Percentiles rank a stretch among this genome's conserved stretches.
phyloP scores from a whole-genome alignment of 2,329 filamentous ascomycete genomes.

The Exophiala sideris region DNA sequence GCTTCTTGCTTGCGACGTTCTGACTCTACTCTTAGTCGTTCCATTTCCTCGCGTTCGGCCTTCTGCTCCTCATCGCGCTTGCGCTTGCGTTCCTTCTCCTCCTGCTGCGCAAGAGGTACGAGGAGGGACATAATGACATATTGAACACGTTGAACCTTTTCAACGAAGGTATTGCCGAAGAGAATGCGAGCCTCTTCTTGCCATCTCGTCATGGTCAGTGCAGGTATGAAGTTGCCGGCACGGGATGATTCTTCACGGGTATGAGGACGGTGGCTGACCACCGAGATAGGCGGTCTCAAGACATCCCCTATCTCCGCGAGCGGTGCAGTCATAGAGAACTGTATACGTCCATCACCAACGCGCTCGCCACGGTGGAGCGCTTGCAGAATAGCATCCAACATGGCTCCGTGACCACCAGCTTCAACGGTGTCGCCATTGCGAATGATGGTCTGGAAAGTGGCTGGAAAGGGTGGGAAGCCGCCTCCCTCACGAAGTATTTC shows the following conservation, averaged over 20 bases:
- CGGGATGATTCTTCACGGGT: conserved; percentile 55
- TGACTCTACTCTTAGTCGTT: conserved; percentile 65
- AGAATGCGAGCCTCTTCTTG: conserved; percentile 85
- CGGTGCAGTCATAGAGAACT: conserved; percentile 44
- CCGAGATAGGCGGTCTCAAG: conserved; percentile 41
- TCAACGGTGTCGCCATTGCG: conserved; percentile 9
- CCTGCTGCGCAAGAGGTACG: conserved; percentile 78
- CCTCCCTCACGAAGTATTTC: conserved; percentile 5
- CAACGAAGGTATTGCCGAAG: conserved; percentile 66
- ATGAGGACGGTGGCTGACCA: conserved; percentile 50
- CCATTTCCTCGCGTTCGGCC: conserved; percentile 59
- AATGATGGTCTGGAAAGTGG: conserved; percentile 16
- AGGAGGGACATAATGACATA: conserved; percentile 69
- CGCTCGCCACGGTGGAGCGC: conserved; percentile 49
- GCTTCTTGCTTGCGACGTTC: conserved; percentile 67
- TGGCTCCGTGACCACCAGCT: conserved; percentile 32
- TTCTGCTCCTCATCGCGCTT: conserved; percentile 57
- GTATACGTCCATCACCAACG: conserved; percentile 50
- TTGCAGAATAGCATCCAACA: conserved; percentile 53
- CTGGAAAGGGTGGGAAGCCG: conserved; percentile 12
- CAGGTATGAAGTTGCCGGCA: conserved; percentile 70
- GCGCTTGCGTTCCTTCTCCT: conserved; percentile 68
- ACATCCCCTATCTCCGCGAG: conserved; percentile 21
- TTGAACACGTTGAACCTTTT: conserved; percentile 66
- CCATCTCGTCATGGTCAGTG: conserved; percentile 74